Base-by-base conservation (phyloP, 495 filamentous ascomycete species). In the Penicillium pancosmium region DNA sequence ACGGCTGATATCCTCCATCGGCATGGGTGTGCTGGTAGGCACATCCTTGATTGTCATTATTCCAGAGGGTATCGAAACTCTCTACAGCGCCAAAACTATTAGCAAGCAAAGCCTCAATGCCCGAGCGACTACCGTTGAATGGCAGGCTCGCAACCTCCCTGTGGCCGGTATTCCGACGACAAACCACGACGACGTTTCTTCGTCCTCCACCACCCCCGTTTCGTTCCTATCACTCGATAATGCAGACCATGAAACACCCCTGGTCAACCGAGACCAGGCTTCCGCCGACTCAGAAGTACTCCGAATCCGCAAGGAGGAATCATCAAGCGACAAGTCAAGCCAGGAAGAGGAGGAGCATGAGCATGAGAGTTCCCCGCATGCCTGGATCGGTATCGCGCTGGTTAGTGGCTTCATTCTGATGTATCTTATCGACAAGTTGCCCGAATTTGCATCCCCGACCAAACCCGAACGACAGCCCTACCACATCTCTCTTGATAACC, bases 31-130 rank as follows among this genome's bases (percentile, higher is more conserved):
- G 15, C 80, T 98, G 8, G 92, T 98, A 19, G 94, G 94, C 36
- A 98, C 93, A 35, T 91, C 92, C 9, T 82, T 98, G 63, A 92
- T 98, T 55, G 91, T 98, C 3, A 98, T 98, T 69, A 96, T 98
- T 67, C 94, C 94, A 0, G 94, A 98, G 72, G 94, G 94, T 15
- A 86, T 98, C 50, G 94, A 97, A 67, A 94, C 94, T 7, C 78
- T 97, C 50, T 92, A 96, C 68, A 86, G 83, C 62, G 80, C 87
- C 10, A 81, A 73, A 46, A 65, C 72, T 16, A 56, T 58, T 31
- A 52, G 46, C 54, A 68, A 62, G 38, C 76, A 78, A 52, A 64
- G 60, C 51, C 52, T 78, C 50, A 71, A 60, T 51, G 63, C 62
- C 16, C 73, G 76, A 11, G 54, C 61, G 15, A 44, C 65, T 40